Conservation (phyloP, 2,329 filamentous ascomycete species). For the Macrophomina pseudophaseolina region DNA sequence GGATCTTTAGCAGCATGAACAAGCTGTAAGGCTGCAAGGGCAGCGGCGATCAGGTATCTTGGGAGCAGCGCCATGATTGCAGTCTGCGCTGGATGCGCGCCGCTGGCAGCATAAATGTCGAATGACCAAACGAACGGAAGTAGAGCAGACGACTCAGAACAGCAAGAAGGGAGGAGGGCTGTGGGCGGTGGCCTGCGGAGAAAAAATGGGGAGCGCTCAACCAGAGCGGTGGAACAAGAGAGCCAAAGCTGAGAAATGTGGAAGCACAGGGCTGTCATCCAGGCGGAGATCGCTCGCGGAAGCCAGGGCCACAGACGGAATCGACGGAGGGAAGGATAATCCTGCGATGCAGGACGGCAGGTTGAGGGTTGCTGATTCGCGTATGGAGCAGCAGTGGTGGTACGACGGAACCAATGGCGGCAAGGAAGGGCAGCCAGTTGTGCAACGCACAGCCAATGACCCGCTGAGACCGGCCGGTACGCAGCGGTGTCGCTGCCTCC, state of each 20-base stretch:
- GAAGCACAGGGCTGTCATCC: conserved; percentile 23
- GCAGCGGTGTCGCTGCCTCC: conserved; percentile 15
- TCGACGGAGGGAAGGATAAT: conserved; percentile 18
- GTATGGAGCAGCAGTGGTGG: not conserved
- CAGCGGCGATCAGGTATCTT: conserved; percentile 37
- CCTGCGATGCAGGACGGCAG: conserved; percentile 15
- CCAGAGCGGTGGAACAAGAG: conserved; percentile 24
- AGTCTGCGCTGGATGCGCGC: conserved; percentile 33
- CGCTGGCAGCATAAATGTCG: conserved; percentile 31
- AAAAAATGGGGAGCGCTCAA: conserved; percentile 9
- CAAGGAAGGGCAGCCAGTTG: conserved; percentile 16
- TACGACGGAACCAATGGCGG: conserved; percentile 22
- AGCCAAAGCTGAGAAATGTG: conserved; percentile 22
- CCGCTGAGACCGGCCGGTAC: conserved; percentile 13
- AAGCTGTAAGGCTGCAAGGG: conserved; percentile 35
- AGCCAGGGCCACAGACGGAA: conserved; percentile 22
- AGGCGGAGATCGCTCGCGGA: conserved; percentile 8
- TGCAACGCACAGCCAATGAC: conserved; percentile 10
- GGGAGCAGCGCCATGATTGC: conserved; percentile 39
- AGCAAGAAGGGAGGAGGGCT: not conserved
- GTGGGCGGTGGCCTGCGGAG: not conserved
- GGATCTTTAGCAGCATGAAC: conserved; percentile 50
- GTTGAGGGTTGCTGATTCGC: conserved; percentile 12
- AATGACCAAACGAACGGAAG: conserved; percentile 27
- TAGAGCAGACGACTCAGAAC: not conserved